Conservation (phyloP, 305 asterid genomes). For the Fraxinus dipetala region DNA sequence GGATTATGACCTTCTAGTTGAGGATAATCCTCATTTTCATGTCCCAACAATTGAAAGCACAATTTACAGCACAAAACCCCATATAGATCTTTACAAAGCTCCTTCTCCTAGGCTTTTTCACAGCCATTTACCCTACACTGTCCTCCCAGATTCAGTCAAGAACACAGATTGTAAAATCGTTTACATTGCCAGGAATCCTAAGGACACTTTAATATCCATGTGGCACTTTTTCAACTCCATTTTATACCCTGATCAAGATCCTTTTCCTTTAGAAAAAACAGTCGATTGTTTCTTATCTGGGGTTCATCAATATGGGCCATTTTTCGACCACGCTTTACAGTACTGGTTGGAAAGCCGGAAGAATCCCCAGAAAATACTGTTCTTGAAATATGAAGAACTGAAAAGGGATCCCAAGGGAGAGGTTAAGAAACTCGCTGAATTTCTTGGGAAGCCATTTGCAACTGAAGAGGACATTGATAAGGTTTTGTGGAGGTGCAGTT, state of each 20-base stretch:
- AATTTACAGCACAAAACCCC: constrained; percentile 33
- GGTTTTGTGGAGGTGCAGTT: constrained; percentile 42
- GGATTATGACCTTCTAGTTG: constrained; percentile 24
- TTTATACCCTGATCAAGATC: constrained; percentile 31
- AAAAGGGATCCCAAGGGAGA: constrained; percentile 33
- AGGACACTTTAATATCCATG: constrained; percentile 43
- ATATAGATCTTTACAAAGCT: constrained; percentile 27
- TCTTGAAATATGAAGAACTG: constrained; percentile 47
- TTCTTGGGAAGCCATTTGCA: constrained; percentile 42
- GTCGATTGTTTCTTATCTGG: constrained; percentile 50
- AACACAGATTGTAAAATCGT: constrained; percentile 35
- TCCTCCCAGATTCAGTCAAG: constrained; percentile 43
- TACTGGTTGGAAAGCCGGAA: constrained; percentile 44
- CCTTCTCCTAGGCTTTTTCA: constrained; percentile 47
- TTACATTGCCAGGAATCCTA: constrained; percentile 57
- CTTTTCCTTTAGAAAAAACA: constrained; percentile 39
- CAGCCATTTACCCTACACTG: constrained; percentile 42
- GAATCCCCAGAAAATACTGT: constrained; percentile 45
- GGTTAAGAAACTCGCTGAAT: constrained; percentile 37
- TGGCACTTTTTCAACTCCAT: constrained; percentile 58
- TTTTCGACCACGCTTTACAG: constrained; percentile 42
- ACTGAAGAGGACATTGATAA: constrained; percentile 33
- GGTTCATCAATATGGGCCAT: constrained; percentile 42
- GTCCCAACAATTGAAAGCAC: constrained; percentile 46
- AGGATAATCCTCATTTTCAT: constrained; percentile 46